Conservation (phyloP, 345 rosid species). For the Brassica carinata region DNA sequence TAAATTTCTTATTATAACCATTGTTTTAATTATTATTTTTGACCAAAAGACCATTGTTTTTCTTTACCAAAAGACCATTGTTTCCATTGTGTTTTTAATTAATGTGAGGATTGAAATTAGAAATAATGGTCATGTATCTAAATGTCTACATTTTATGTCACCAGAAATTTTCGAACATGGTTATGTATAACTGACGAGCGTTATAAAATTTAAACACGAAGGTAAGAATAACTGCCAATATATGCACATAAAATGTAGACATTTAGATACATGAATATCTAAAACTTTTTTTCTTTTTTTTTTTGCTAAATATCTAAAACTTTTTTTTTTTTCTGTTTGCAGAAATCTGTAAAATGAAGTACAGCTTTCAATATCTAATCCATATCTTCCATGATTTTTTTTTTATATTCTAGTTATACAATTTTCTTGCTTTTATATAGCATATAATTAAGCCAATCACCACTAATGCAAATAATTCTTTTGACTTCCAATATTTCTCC, state of each 20-base stretch:
- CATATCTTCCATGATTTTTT: conserved; percentile 18
- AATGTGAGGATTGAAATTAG: neutral
- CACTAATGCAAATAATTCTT: conserved; percentile 21
- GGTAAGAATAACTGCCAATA: neutral
- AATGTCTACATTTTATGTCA: too few species aligned
- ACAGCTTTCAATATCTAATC: conserved; percentile 1
- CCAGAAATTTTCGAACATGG: neutral
- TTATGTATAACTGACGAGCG: neutral
- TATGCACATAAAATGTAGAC: neutral
- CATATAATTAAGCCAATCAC: conserved; percentile 40
- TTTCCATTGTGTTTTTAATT: neutral
- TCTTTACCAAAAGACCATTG: neutral
- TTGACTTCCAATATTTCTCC: conserved; percentile 30
- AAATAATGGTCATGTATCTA: too few species aligned
- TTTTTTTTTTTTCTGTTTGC: neutral
- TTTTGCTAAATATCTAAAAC: too few species aligned
- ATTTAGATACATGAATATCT: neutral
- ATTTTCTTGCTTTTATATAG: conserved; percentile 28
- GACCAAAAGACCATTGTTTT: too few species aligned
- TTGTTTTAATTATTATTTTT: neutral
- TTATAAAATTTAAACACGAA: neutral
- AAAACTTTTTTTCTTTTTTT: too few species aligned
- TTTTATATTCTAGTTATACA: conserved; percentile 21
- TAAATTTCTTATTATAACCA: neutral
- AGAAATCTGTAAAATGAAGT: conserved; percentile 6